Conservation (phyloP, 768 basidiomycete genomes). For the Kwoniella europaea region DNA sequence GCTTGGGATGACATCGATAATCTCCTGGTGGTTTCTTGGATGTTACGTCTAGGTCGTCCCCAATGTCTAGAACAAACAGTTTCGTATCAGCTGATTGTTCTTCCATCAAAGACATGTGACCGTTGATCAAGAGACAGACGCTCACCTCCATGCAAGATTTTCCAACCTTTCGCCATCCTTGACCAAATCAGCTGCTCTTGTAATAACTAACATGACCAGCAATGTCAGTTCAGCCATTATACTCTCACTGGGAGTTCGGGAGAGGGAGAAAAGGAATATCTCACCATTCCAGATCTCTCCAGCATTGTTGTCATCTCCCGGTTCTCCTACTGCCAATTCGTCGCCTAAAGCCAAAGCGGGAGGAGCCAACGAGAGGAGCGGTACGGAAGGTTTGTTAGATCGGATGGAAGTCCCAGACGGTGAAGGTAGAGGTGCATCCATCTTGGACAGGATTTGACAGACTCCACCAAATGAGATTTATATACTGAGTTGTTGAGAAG, state of each 20-base stretch:
- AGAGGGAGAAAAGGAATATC: not conserved
- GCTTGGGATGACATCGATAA: constrained; percentile 26
- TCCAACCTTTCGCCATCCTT: constrained; percentile 53
- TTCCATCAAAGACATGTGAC: not conserved
- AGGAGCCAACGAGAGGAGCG: constrained; percentile 45
- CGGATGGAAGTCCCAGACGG: constrained; percentile 24
- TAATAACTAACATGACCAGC: constrained; percentile 32
- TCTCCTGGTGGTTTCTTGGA: constrained; percentile 14
- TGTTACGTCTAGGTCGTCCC: constrained; percentile 23
- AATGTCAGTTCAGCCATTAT: not conserved
- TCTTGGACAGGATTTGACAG: constrained; percentile 5
- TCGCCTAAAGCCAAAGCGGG: constrained; percentile 47
- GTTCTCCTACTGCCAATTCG: constrained; percentile 38
- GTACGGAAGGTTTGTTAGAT: constrained; percentile 24
- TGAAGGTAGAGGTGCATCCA: constrained; percentile 22
- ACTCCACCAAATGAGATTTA: not conserved
- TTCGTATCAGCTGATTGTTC: not conserved
- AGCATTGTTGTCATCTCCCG: constrained; percentile 44
- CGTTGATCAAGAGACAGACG: not conserved
- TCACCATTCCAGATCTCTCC: constrained; percentile 51
- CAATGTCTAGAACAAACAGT: constrained; percentile 22
- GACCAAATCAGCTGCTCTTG: constrained; percentile 45
- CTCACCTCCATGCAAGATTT: constrained; percentile 52
- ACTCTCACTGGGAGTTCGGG: too few relatives aligned
- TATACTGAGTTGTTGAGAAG: not conserved